A percentile compares a stretch with the other conserved stretches of the same genome.
These are phyloP conservation scores for Eutrema japonicum DNA, from an alignment of 345 rosid genomes.

Conservation along the genomic window DNA sequence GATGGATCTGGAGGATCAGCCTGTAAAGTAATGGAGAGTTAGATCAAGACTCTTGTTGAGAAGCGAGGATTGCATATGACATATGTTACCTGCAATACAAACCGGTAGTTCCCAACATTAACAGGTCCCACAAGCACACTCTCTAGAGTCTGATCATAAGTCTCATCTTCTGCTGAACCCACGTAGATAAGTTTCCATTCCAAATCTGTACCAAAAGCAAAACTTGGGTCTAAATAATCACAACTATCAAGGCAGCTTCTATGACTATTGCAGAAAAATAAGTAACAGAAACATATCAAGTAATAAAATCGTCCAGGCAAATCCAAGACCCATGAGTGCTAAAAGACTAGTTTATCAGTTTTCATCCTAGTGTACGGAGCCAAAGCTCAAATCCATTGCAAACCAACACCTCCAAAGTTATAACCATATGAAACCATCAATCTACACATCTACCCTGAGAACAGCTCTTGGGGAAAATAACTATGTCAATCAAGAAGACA, in stretches of 20 bases:
- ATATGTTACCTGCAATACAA: constrained; percentile 67
- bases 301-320: neutral
- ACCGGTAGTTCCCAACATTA: constrained; percentile 88
- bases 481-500: neutral
- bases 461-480: neutral
- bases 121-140: constrained; percentile 95
- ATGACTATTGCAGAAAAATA: neutral
- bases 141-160: constrained; percentile 78
- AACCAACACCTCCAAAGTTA: constrained; percentile 1
- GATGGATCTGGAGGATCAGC: constrained; percentile 92
- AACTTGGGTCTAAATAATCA: too few relatives aligned
- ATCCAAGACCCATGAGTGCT: neutral
- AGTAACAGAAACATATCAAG: constrained; percentile 4
- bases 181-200: constrained; percentile 98
- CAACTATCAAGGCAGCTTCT: neutral
- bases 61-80: neutral
- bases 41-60: too few relatives aligned
- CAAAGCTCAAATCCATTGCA: neutral
- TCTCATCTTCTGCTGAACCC: constrained; percentile 96
- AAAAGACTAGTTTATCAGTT: neutral
- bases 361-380: neutral
- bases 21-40: constrained; percentile 18
- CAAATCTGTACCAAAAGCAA: constrained; percentile 56
- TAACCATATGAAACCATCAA: neutral
- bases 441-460: neutral